Conservation (phyloP, 169 alveolate species). For the Eimeria sp. region DNA sequence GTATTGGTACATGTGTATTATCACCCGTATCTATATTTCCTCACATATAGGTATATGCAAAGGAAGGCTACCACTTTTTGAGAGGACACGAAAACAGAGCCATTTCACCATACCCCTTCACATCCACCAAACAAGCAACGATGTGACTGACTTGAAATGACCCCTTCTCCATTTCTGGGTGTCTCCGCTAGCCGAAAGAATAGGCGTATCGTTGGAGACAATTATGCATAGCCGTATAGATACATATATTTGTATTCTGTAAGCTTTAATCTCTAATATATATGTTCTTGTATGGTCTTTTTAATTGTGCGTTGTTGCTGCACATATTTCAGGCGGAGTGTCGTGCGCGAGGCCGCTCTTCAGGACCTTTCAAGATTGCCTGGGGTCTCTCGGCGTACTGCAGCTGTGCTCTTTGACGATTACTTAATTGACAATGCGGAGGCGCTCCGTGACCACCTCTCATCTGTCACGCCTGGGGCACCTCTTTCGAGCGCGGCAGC, state of each 20-base stretch:
- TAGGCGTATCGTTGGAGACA: background rate
- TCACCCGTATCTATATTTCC: background rate
- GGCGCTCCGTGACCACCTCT: constrained; percentile 36
- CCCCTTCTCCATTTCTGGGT: background rate
- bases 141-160: background rate
- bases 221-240: background rate
- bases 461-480: background rate
- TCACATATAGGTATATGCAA: background rate
- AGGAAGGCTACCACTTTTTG: background rate
- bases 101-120: background rate
- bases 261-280: background rate
- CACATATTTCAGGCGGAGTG: constrained; percentile 7
- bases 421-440: constrained; percentile 37
- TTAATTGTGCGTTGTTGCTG: background rate
- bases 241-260: background rate
- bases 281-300: no score
- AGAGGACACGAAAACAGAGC: background rate
- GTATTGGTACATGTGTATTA: background rate
- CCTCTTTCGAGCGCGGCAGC: background rate
- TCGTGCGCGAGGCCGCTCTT: constrained; percentile 27
- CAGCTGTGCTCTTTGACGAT: constrained; percentile 39
- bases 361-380: constrained; percentile 43
- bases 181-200: background rate
- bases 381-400: constrained; percentile 60
- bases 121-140: background rate